Evolutionary conservation across 441 rosid species (phyloP), one percentile per base, ranked within the genome.

Genomic region (Erodium moschatum): DNA sequence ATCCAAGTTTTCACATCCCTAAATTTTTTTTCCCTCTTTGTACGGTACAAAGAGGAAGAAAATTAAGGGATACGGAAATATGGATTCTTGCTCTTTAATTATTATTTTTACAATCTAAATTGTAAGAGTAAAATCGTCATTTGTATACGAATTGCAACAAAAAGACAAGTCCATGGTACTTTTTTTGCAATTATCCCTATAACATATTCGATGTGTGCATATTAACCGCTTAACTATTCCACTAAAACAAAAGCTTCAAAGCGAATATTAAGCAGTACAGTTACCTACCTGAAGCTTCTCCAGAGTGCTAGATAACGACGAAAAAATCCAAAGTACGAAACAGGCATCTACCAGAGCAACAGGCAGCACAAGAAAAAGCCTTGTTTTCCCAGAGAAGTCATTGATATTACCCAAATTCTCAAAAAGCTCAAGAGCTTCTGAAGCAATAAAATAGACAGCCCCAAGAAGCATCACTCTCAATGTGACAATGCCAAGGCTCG

Each of bases 321-420:
- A 79, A 63, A 76, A 79, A 69, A 76, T 79, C 80, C 82, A 79
- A 50, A 79, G 66, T 42, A 79, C 76, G 65, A 79, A 76, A 74
- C 76, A 76, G 18, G 82, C 69, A 74, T 79, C 80, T 67, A 76
- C 67, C 6, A 79, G 64, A 46, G 80, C 66, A 42, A 76, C 80
- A 0, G 80, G 80, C 4, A 79, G 72, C 72, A 76, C 78, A 31
- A 79, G 68, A 50, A 79, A 42, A 10, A 79, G 58, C 67, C 73
- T 74, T 35, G 74, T 72, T 62, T 74, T 79, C 24, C 80, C 80
- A 56, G 82, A 64, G 64, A 79, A 79, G 73, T 79, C 82, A 60
- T 79, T 79, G 64, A 79, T 74, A 42, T 76, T 79, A 15, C 80
- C 78, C 66, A 79, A 67, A 69, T 79, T 72, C 67, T 79, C 82